These are phyloP conservation scores for Mortierella sp. DNA, from an alignment of 371 early-diverging fungal species.

Conservation along the genomic window DNA sequence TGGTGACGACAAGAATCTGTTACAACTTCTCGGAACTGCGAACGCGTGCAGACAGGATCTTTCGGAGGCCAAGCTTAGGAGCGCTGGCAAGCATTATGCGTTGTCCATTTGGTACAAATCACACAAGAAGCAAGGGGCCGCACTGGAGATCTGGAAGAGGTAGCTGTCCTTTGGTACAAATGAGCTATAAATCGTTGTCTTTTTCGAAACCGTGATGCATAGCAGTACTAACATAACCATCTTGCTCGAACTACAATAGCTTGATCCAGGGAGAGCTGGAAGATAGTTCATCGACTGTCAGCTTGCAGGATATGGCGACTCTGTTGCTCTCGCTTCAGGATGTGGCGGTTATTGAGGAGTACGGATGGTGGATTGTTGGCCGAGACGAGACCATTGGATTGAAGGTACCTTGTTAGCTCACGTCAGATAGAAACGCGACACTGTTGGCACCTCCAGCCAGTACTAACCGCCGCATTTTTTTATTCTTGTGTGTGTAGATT, in stretches of 20 bases:
- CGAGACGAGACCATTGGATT: conserved; percentile 58
- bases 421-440: background rate
- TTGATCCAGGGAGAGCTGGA: conserved; percentile 64
- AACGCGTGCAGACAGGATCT: conserved; percentile 71
- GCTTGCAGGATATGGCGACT: conserved; percentile 64
- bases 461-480: background rate
- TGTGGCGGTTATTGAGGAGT: conserved; percentile 63
- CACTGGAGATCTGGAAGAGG: conserved; percentile 79
- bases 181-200: background rate
- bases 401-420: conserved; percentile 17
- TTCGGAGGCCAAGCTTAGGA: conserved; percentile 58
- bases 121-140: conserved; percentile 63
- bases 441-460: background rate
- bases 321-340: conserved; percentile 60
- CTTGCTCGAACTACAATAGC: conserved; percentile 42
- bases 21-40: conserved; percentile 62
- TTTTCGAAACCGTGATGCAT: background rate
- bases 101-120: conserved; percentile 74
- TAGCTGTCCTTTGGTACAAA: conserved; percentile 27
- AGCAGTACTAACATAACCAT: background rate
- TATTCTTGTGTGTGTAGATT: conserved; percentile 43
- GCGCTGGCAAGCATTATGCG: conserved; percentile 70
- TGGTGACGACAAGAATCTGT: conserved; percentile 59
- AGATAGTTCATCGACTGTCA: conserved; percentile 70
- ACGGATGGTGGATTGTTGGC: conserved; percentile 73